Evolutionary conservation across 1,284 basidiomycete species (phyloP).

Genomic region (Cerrena zonata): DNA sequence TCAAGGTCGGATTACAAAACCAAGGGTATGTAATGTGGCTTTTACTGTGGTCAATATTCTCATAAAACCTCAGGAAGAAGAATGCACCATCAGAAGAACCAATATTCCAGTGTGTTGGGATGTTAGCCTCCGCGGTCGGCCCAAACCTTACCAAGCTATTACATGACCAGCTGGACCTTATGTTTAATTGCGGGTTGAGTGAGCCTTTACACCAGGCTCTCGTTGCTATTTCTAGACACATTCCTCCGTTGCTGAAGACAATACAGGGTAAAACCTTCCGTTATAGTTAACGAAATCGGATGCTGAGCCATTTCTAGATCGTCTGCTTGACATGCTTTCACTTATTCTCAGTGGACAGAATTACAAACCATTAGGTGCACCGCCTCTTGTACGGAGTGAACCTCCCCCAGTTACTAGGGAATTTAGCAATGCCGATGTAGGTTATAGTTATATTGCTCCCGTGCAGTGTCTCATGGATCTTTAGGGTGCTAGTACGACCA

Average conservation of each 20-base stretch:
- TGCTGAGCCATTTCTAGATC: slow-evolving; percentile 46
- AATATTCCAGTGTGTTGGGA: slow-evolving; percentile 96
- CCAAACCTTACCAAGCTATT: slow-evolving; percentile 92
- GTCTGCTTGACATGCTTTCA: slow-evolving; percentile 80
- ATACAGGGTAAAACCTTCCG: slow-evolving; percentile 70
- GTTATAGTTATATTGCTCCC: slow-evolving; percentile 9
- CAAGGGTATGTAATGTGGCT: slow-evolving; percentile 59
- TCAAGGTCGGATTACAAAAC: slow-evolving; percentile 83
- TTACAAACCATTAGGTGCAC: slow-evolving; percentile 83
- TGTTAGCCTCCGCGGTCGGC: slow-evolving; percentile 92
- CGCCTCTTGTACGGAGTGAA: slow-evolving; percentile 51
- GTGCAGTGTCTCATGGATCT: neutral
- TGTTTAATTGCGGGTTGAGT: slow-evolving; percentile 93
- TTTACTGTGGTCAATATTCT: slow-evolving; percentile 12
- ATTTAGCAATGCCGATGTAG: slow-evolving; percentile 53
- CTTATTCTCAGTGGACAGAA: slow-evolving; percentile 75
- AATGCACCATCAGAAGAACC: slow-evolving; percentile 91
- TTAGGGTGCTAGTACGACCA: slow-evolving; percentile 27
- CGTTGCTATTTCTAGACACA: slow-evolving; percentile 80
- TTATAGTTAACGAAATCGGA: neutral
- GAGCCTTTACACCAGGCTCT: slow-evolving; percentile 85
- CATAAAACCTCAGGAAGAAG: slow-evolving; percentile 62
- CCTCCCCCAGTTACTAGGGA: slow-evolving; percentile 49
- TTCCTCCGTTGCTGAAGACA: slow-evolving; percentile 85
- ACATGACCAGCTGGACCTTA: slow-evolving; percentile 94